Evolutionary conservation across 1,284 basidiomycete genomes (phyloP).

Genomic region (Ceratobasidium papillatum): DNA sequence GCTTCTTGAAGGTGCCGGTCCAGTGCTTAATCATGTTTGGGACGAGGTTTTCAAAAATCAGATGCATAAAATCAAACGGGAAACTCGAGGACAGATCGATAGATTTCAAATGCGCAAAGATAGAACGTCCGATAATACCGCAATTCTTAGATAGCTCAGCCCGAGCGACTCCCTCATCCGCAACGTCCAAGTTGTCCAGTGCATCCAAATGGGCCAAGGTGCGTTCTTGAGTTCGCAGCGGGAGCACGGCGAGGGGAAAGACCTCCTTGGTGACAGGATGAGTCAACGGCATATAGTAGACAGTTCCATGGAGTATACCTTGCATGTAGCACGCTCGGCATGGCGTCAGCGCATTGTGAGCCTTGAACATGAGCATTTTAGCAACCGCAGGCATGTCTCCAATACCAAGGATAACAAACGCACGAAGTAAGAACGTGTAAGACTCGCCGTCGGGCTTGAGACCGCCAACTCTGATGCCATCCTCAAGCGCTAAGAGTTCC

Average conservation of each 20-base stretch:
- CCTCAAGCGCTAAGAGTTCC: background rate
- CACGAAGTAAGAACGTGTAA: background rate
- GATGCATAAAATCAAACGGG: slow-evolving; percentile 4
- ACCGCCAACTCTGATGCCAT: background rate
- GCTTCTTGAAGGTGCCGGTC: slow-evolving; percentile 56
- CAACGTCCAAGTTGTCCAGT: background rate
- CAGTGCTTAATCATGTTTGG: slow-evolving; percentile 56
- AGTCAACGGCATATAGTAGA: background rate
- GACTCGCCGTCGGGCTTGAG: slow-evolving; percentile 43
- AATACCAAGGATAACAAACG: background rate
- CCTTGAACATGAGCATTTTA: background rate
- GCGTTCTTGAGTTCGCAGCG: background rate
- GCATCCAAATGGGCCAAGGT: background rate
- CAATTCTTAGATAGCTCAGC: background rate
- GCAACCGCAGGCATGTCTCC: background rate
- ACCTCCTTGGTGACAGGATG: background rate
- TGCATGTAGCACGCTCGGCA: background rate
- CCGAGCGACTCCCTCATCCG: background rate
- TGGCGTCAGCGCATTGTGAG: slow-evolving; percentile 1
- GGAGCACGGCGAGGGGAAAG: background rate
- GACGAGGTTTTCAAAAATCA: slow-evolving; percentile 44
- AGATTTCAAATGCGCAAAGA: slow-evolving; percentile 6
- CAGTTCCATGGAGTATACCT: background rate
- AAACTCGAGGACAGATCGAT: background rate
- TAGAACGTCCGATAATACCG: background rate